A percentile compares a stretch with the other conserved stretches of the same genome.
phyloP scores from a whole-genome alignment of 2,329 filamentous ascomycete species.

The Fusarium tupiense region DNA sequence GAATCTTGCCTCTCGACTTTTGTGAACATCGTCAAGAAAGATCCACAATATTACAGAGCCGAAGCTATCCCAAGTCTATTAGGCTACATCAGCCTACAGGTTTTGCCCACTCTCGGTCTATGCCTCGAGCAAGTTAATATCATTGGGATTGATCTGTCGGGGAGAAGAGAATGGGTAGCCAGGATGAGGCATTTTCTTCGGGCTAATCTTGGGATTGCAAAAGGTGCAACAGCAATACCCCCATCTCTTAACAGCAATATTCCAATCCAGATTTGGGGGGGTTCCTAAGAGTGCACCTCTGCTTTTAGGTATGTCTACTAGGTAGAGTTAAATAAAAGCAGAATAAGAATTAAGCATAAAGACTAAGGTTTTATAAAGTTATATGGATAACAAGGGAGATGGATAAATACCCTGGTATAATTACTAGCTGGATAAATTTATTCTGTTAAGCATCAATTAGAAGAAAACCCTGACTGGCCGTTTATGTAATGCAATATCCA shows the following conservation, averaged over 20 bases:
- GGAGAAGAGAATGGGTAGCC: background rate
- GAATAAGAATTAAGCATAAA: background rate
- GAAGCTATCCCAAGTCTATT: background rate
- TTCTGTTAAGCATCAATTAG: background rate
- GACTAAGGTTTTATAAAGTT: background rate
- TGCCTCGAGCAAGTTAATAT: background rate
- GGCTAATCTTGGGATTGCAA: background rate
- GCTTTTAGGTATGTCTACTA: rapidly evolving
- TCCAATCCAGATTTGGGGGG: background rate
- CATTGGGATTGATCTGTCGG: background rate
- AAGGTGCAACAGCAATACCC: background rate
- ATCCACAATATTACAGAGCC: background rate
- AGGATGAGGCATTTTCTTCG: background rate
- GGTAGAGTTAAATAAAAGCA: background rate
- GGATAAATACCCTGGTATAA: too few relatives aligned
- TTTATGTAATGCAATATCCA: background rate
- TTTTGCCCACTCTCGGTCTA: background rate
- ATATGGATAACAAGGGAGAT: rapidly evolving
- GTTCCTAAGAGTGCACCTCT: background rate
- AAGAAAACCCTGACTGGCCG: too few relatives aligned
- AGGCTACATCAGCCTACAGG: background rate
- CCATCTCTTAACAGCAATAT: background rate
- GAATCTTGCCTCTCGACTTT: background rate
- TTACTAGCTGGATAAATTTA: background rate
- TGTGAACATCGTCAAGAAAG: background rate